phyloP scores from a whole-genome alignment of 257 asterid species.

The Linaria vulgaris region DNA sequence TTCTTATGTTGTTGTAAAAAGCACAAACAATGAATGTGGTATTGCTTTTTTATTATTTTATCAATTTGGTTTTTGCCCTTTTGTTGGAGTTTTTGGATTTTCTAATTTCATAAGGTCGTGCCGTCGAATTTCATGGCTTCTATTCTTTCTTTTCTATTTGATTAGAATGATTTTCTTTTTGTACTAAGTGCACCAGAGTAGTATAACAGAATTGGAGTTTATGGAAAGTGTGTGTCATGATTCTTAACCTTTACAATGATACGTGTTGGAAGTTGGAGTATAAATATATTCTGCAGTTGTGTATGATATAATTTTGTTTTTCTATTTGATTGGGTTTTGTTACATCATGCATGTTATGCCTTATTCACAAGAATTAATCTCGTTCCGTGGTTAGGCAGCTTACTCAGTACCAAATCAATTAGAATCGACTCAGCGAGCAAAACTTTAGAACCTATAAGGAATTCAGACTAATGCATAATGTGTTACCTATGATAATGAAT shows the following conservation, averaged over 20 bases:
- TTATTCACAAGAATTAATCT: not conserved
- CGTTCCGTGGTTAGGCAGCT: not conserved
- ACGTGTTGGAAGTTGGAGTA: too few relatives aligned
- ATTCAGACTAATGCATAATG: too few relatives aligned
- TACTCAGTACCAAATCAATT: not conserved
- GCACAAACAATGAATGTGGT: not conserved
- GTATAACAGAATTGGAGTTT: not conserved
- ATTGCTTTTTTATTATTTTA: not conserved
- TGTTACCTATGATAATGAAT: too few relatives aligned
- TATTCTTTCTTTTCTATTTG: not conserved
- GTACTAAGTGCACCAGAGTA: constrained; percentile 9
- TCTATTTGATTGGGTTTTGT: constrained; percentile 6
- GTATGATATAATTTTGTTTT: constrained; percentile 7
- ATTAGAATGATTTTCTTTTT: too few relatives aligned
- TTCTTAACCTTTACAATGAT: not conserved
- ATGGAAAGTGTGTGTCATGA: not conserved
- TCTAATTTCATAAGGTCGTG: constrained; percentile 10
- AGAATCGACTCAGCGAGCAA: too few relatives aligned
- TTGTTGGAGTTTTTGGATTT: not conserved
- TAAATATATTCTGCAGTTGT: too few relatives aligned
- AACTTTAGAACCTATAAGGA: too few relatives aligned
- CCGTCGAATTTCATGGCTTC: not conserved
- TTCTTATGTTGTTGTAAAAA: constrained; percentile 6
- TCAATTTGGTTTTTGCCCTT: constrained; percentile 20
- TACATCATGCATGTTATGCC: not conserved